Base-by-base conservation (phyloP, 129 eudicot genomes). In the Sambucus nigra region DNA sequence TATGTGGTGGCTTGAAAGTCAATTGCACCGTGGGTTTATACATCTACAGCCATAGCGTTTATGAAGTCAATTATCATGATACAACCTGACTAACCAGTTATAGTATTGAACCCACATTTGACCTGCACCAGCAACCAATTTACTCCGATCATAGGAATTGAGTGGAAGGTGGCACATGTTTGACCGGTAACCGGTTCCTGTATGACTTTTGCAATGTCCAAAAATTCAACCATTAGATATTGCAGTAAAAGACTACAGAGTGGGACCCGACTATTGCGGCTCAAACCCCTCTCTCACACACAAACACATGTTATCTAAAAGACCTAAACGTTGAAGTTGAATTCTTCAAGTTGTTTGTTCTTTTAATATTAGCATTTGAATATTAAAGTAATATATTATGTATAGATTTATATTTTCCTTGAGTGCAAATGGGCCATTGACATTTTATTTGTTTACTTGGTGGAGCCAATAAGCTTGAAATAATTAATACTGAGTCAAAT, bases 271-370 rank as follows among this genome's bases (percentile, higher is more conserved):
- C 16, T 51, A 59, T 51, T 76, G 62, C 74, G 70, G 67, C 77
- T 53, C 42, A 55, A 55, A 29, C 59, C 63, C 33, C 73, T 45
- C 77, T 22, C 42, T 42, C 18, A 13, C 47, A 13, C 47, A 13
- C 47, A 1, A 1, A 13, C 57, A 18, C 32, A 57, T 61, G 75
- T 67, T 64, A 60, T 70, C 75, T 81, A 45, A 63, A 86, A 86
- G 87, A 81, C 87, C 78, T 73, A 71, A 87, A 73, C 88, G 94
- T 83, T 83, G 96, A 87, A 87, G 78, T 87, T 87, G 86, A 87
- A 79, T 71, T 87, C 88, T 76, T 68, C 96, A 68, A 76, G 82
- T 74, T 71, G 61, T 35, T 20, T 38, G 31, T 52, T 18, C 8
- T 62, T 27, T 35, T 45, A 38, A 35, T 48, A 48, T n/a, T 6